Base-by-base conservation (phyloP, 306 rosid genomes). In the Cucumis hystrix region DNA sequence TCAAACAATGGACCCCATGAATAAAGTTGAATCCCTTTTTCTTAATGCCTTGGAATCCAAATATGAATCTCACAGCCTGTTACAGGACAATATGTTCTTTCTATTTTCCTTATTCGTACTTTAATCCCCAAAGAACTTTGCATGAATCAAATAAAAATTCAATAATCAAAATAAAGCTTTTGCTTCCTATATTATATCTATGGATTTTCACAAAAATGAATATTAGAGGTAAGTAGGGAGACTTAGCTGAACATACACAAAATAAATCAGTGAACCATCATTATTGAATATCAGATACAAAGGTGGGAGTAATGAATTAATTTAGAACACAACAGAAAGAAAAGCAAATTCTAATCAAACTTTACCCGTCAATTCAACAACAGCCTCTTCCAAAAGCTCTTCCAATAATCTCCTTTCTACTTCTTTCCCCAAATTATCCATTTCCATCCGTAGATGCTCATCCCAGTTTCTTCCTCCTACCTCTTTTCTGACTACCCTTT, bases 301-400 rank as follows among this genome's bases (percentile, higher is more conserved):
- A 51, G 59, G 77, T 52, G 21, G 20, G 77, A 30, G 8, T 33
- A 30, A 73, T 73, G 77, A 73, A 73, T 73, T 49, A 49, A 71
- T 47, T 14, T 71, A 6, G 28, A 71, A 49, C 12, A 71, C 25
- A 71, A 71, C 76, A 71, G 43, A 47, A 47, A 71, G 43, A 47
- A 47, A 4, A 0, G 7, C 40, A 49, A 51, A 51, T 3, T 73
- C 11, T 52, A 18, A 73, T 79, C 80, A 79, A 28, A 68, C 68
- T 84, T 87, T 80, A 68, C 79, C 86, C 58, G 88, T 88, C 77
- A 88, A 87, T 83, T 89, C 97, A 57, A 87, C 72, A 78, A 91
- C 92, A 70, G 80, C 86, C 79, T 89, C 90, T 55, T 89, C 92
- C 84, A 96, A 89, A 35, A 96, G 88, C 84, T 89, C 93, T 84